Evolutionary conservation across 2,329 filamentous ascomycete species (phyloP), one percentile per base, ranked within the genome.

Genomic region (Tolypocladium pustulatum): DNA sequence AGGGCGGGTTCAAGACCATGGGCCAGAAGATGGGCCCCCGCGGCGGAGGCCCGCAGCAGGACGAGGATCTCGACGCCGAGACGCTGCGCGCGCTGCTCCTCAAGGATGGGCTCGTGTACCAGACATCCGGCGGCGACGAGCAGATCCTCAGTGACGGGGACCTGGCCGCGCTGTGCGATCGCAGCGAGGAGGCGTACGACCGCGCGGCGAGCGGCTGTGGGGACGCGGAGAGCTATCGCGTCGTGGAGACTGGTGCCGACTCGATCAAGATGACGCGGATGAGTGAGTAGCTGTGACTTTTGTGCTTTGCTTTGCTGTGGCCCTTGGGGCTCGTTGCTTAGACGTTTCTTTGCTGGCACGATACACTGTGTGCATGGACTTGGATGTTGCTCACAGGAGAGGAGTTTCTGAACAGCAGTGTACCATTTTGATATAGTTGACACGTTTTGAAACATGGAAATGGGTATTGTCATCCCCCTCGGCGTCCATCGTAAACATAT

Each of bases 191-290:
- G 37, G 84, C 84, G 0, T 87, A 86, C 63, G 82, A 82, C 43
- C 80, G 83, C 58, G 92, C 92, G 1, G 91, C 93, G 60, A 88
- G 84, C 67, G 92, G 92, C 0, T 72, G 90, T 55, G 90, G 91
- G 7, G 81, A 86, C 65, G 85, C 86, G 1, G 86, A 83, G 55
- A 81, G 77, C 0, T 95, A 91, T 69, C 83, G 83, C 68, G 87
- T 91, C 56, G 89, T 97, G 15, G 91, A 93, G 72, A 95, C 90
- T n/a, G 79, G 76, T 1, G 73, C 76, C 0, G 75, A 82, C 54
- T 81, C 81, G 1, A 83, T 85, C 56, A 71, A 71, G 63, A 73
- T 75, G 70, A 65, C 69, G 13, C 61, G 65, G 13, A 70, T 12
- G 40, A 32, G 4, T 53, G 32, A 53, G 49, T 22, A 13, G 1